phyloP scores from a whole-genome alignment of 2,329 filamentous ascomycete genomes.

The Monosporascus sp. region DNA sequence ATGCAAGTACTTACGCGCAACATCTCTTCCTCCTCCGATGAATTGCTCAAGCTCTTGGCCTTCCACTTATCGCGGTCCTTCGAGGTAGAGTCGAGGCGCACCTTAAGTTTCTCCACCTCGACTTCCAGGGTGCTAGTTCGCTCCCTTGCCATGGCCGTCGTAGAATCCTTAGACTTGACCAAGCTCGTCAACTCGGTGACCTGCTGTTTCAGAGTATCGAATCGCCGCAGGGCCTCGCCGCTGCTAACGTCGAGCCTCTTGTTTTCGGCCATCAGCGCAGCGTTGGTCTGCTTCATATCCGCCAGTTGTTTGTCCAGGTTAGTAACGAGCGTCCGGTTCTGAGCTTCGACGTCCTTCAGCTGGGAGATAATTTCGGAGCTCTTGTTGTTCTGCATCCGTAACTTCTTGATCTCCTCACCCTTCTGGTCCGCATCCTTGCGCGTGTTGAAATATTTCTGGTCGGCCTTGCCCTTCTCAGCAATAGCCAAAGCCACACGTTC shows the following conservation, averaged over 20 bases:
- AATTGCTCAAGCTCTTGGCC: slow-evolving; percentile 74
- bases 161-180: slow-evolving; percentile 69
- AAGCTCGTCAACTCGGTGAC: slow-evolving; percentile 69
- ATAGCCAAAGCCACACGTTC: slow-evolving; percentile 69
- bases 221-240: slow-evolving; percentile 62
- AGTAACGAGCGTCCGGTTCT: slow-evolving; percentile 67
- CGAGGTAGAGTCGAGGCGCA: slow-evolving; percentile 69
- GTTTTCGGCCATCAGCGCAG: slow-evolving; percentile 64
- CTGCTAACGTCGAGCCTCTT: slow-evolving; percentile 69
- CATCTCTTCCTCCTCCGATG: slow-evolving; percentile 76
- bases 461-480: slow-evolving; percentile 91
- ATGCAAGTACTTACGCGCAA: slow-evolving; percentile 63
- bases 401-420: slow-evolving; percentile 70
- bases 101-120: slow-evolving; percentile 75
- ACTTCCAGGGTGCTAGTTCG: slow-evolving; percentile 59
- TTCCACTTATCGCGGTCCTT: slow-evolving; percentile 86
- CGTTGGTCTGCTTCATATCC: slow-evolving; percentile 75
- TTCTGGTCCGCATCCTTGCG: slow-evolving; percentile 90
- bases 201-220: slow-evolving; percentile 71
- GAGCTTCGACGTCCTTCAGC: slow-evolving; percentile 82
- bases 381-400: slow-evolving; percentile 80
- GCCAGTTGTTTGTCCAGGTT: slow-evolving; percentile 89
- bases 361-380: slow-evolving; percentile 91
- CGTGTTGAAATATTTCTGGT: slow-evolving; percentile 95
- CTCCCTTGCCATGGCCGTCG: slow-evolving; percentile 46